Conservation (phyloP, 345 rosid genomes). For the Geranium rotundifolium region DNA sequence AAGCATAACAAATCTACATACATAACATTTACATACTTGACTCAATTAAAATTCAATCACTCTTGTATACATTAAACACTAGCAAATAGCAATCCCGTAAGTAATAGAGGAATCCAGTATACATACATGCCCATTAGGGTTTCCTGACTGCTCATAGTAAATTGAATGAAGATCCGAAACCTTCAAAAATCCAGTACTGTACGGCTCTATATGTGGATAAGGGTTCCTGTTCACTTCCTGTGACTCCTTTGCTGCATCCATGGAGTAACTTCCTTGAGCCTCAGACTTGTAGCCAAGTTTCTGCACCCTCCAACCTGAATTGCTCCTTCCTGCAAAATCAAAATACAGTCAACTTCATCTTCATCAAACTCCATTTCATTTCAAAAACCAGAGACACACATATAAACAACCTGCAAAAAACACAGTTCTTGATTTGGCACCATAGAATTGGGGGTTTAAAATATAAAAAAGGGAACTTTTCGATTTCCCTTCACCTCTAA, state of each 20-base stretch:
- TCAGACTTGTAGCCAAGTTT: constrained; percentile 24
- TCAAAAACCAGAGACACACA: neutral
- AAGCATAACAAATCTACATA: neutral
- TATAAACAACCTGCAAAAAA: neutral
- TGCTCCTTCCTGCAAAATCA: constrained; percentile 24
- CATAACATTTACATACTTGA: neutral
- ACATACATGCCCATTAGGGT: constrained; percentile 78
- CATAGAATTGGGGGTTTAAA: neutral
- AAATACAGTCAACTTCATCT: neutral
- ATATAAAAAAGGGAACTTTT: neutral
- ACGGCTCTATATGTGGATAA: constrained; percentile 63
- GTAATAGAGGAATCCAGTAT: neutral
- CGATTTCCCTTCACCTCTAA: neutral
- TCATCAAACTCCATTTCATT: neutral
- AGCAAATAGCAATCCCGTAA: neutral
- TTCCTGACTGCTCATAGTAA: constrained; percentile 90
- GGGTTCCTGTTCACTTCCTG: constrained; percentile 31
- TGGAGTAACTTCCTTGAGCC: constrained; percentile 16
- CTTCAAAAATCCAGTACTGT: constrained; percentile 49
- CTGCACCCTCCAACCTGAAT: constrained; percentile 10
- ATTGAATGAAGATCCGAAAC: constrained; percentile 71
- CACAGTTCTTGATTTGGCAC: neutral
- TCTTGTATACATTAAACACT: neutral
- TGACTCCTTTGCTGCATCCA: constrained; percentile 33
- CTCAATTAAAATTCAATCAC: neutral